Base-by-base conservation (phyloP, 164 flowering plant species). In the Tinospora cordifolia region DNA sequence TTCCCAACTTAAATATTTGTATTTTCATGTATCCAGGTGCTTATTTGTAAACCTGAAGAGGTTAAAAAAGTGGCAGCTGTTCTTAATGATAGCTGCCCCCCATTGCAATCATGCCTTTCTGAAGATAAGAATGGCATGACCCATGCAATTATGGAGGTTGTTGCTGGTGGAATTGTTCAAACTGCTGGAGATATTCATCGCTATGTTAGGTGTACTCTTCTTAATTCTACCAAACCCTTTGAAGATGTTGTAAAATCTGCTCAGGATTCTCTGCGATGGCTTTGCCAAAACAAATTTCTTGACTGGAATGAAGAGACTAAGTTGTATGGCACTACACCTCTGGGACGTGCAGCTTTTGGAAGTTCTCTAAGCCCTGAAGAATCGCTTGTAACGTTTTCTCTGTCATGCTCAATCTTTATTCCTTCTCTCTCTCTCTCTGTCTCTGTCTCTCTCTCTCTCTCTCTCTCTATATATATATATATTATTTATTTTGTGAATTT, bases 101-200 rank as follows among this genome's bases (percentile, higher is more conserved):
- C 97, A 49, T 78, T 94, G 79, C 85, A 87, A 72, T 94, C 99
- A 72, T 94, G 99, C 80, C 79, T 94, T 36, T 86, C 98, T 62
- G 97, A 94, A 77, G 99, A 92, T 76, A 89, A 87, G 77, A 94
- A 92, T 82, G 98, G 98, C 81, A 92, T 94, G 99, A 94, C 87
- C 73, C 99, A 92, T 85, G 99, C 99, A 72, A 94, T 94, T 64
- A 81, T 94, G 70, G 98, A 94, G 79, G 99, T 94, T 74, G 97
- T 92, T 77, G 96, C 98, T 76, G 91, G 95, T 60, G 94, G 97
- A 22, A 89, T 94, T 79, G 98, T 92, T 77, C 99, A 92, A 80
- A 88, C 96, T 75, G 97, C 98, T 71, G 81, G 74, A 71, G 99
- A 94, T 79, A 89, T 94, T 76, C 81, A 94, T 80, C 89, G 96